Percentiles rank a stretch among this genome's conserved stretches.
These are phyloP conservation scores for Agrocybe chaxingu DNA, from an alignment of 768 basidiomycete genomes.

Conservation along the genomic window DNA sequence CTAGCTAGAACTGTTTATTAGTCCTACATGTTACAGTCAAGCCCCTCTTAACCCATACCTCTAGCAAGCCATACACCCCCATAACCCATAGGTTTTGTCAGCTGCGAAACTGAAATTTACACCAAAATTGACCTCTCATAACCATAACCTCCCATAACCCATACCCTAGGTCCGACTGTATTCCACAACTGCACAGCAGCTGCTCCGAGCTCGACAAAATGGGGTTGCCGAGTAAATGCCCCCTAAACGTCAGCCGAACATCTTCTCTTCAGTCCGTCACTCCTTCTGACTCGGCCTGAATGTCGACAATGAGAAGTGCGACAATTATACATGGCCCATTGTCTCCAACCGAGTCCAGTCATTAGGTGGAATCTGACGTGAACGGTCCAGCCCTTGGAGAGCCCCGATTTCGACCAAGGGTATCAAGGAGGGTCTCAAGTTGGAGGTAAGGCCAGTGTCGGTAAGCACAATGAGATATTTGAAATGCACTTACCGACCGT, in stretches of 20 bases:
- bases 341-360: constrained; percentile 24
- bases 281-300: constrained; percentile 7
- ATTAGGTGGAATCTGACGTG: constrained; percentile 17
- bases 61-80: no score
- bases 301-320: constrained; percentile 10
- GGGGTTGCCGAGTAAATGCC: constrained; percentile 12
- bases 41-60: no score
- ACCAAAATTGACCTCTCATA: no score
- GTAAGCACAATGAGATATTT: constrained; percentile 6
- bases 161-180: no score
- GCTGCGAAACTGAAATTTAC: no score
- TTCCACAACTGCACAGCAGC: constrained; percentile 8
- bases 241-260: constrained; percentile 14
- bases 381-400: constrained; percentile 10
- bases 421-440: constrained; percentile 37
- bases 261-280: not conserved
- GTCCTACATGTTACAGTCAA: no score
- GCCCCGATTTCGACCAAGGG: constrained; percentile 29
- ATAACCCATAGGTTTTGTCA: no score
- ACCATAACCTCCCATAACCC: no score
- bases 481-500: constrained; percentile 64
- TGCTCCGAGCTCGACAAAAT: constrained; percentile 18
- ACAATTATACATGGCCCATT: constrained; percentile 16
- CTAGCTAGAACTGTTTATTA: no score
- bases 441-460: constrained; percentile 8